Evolutionary conservation across 768 basidiomycete genomes (phyloP).

Genomic region (Tubosaeta sp.): DNA sequence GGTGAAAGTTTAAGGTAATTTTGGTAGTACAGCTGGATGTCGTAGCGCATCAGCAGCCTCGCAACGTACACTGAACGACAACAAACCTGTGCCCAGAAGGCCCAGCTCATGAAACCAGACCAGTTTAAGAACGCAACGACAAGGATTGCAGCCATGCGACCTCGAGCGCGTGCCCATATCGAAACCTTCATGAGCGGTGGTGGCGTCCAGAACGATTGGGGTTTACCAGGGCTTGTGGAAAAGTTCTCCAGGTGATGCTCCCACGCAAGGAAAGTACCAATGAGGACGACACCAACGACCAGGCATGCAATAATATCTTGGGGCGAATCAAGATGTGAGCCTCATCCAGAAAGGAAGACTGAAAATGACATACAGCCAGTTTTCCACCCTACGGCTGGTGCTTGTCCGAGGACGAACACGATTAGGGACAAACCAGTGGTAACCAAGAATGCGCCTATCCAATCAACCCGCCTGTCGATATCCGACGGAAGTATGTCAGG

Average conservation of each 20-base stretch:
- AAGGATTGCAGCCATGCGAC: slow-evolving; percentile 59
- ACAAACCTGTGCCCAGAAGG: slow-evolving; percentile 45
- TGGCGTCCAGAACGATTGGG: slow-evolving; percentile 37
- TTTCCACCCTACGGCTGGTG: slow-evolving; percentile 59
- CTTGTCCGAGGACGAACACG: slow-evolving; percentile 70
- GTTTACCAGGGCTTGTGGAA: background rate
- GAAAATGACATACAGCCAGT: slow-evolving; percentile 43
- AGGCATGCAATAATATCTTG: slow-evolving; percentile 70
- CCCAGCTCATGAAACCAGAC: slow-evolving; percentile 53
- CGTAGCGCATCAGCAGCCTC: background rate
- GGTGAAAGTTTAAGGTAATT: slow-evolving; percentile 52
- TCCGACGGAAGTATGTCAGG: slow-evolving; percentile 42
- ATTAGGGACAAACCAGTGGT: slow-evolving; percentile 67
- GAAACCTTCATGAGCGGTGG: slow-evolving; percentile 65
- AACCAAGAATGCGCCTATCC: slow-evolving; percentile 69
- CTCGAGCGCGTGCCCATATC: slow-evolving; percentile 59
- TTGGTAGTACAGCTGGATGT: slow-evolving; percentile 64
- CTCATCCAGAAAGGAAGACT: slow-evolving; percentile 14
- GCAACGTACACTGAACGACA: background rate
- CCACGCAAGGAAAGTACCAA: slow-evolving; percentile 60
- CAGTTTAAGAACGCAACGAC: slow-evolving; percentile 61
- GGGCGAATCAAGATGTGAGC: slow-evolving; percentile 3
- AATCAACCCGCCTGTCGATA: slow-evolving; percentile 56
- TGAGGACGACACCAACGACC: slow-evolving; percentile 53
- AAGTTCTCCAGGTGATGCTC: slow-evolving; percentile 53